Evolutionary conservation across 2,329 filamentous ascomycete species (phyloP).

Genomic region (Aspergillus sp.): DNA sequence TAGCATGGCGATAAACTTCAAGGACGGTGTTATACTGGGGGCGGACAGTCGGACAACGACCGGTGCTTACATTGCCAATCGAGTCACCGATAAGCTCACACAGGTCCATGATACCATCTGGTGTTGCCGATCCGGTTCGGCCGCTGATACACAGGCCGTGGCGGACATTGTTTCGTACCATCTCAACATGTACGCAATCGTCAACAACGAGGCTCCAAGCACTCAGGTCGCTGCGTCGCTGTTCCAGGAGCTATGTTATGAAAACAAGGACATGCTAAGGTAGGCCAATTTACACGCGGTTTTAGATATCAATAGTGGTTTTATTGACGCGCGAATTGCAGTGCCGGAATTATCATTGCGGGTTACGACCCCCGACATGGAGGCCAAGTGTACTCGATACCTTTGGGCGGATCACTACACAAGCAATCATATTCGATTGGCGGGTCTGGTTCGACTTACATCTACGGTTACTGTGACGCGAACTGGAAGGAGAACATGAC

Average conservation of each 20-base stretch:
- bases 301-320: background rate
- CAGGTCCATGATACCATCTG: constrained; percentile 98
- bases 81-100: constrained; percentile 98
- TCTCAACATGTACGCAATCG: constrained; percentile 85
- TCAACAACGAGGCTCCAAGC: constrained; percentile 84
- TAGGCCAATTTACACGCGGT: constrained; percentile 47
- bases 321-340: constrained; percentile 37
- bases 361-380: constrained; percentile 94
- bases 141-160: constrained; percentile 95
- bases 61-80: constrained; percentile 96
- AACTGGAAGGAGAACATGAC: constrained; percentile 96
- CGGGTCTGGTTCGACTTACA: constrained; percentile 96
- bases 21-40: constrained; percentile 93
- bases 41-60: constrained; percentile 97
- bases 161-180: constrained; percentile 98
- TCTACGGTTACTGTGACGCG: constrained; percentile 97
- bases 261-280: constrained; percentile 93
- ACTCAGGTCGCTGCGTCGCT: constrained; percentile 93
- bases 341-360: constrained; percentile 97
- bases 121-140: constrained; percentile 98
- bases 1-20: constrained; percentile 99
- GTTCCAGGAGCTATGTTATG: constrained; percentile 97
- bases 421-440: constrained; percentile 96
- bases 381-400: constrained; percentile 96
- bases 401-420: constrained; percentile 92